A percentile compares a stretch with the other conserved stretches of the same genome.
Conservation (phyloP, 1,139 yeast genomes). For the Eremothecium coryli region DNA sequence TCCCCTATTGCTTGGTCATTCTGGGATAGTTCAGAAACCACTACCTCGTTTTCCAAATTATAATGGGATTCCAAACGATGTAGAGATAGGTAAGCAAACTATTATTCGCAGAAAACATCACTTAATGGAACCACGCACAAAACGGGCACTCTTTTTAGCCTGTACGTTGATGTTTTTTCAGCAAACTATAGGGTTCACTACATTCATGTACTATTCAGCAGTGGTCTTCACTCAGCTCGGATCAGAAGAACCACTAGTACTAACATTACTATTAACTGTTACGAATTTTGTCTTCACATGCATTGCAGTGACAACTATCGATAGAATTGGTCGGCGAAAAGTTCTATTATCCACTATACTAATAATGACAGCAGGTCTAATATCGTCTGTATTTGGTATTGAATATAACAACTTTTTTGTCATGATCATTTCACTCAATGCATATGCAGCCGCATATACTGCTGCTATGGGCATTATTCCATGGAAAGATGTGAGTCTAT, state of each 20-base stretch:
- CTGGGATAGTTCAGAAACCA: too few species aligned
- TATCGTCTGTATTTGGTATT: conserved; percentile 24
- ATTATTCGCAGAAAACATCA: conserved; percentile 10
- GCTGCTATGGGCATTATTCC: conserved; percentile 41
- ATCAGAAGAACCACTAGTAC: conserved; percentile 50
- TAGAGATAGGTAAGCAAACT: too few species aligned
- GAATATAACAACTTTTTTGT: conserved; percentile 15
- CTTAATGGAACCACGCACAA: conserved; percentile 33
- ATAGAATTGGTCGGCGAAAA: conserved; percentile 52
- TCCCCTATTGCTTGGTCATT: too few species aligned
- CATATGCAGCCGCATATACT: conserved; percentile 40
- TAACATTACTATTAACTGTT: conserved; percentile 55
- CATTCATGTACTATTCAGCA: conserved; percentile 67
- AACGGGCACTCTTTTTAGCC: conserved; percentile 55
- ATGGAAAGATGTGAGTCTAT: conserved; percentile 41
- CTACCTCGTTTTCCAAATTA: too few species aligned
- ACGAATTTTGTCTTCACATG: conserved; percentile 60
- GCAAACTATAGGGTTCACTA: conserved; percentile 67
- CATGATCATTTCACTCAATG: conserved; percentile 31
- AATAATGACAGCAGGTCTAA: conserved; percentile 35
- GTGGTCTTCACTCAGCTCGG: conserved; percentile 55
- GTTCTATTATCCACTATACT: conserved; percentile 45
- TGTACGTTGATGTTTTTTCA: conserved; percentile 68
- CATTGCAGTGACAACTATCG: conserved; percentile 50
- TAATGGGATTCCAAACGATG: too few species aligned